Percentiles rank a stretch among this genome's conserved stretches.
Conservation (phyloP, 202 grass and related monocot species). For the Cymbopogon flexuosus region DNA sequence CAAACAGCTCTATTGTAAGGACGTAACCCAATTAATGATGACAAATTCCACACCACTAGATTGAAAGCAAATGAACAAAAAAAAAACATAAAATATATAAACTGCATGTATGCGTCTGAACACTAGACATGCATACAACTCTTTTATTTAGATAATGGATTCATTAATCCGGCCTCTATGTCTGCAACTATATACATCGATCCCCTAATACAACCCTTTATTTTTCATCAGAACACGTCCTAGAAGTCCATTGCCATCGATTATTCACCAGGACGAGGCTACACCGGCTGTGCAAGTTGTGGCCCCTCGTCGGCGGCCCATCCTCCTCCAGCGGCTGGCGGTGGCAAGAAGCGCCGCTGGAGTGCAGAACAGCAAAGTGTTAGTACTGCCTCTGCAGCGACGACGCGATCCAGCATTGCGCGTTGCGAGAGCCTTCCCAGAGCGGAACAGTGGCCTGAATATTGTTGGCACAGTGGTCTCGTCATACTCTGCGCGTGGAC, state of each 20-base stretch:
- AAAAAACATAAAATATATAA: too few species aligned
- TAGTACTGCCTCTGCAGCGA: slow-evolving; percentile 41
- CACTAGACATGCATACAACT: background rate
- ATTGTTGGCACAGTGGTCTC: slow-evolving; percentile 34
- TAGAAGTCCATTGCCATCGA: too few species aligned
- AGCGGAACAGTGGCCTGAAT: slow-evolving; percentile 41
- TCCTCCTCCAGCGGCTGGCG: too few species aligned
- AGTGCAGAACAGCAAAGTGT: slow-evolving; percentile 25
- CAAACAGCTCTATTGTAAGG: background rate
- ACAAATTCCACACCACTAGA: background rate
- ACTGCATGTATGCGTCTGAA: background rate
- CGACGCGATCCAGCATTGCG: slow-evolving; percentile 42
- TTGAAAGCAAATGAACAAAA: background rate
- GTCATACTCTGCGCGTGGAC: slow-evolving; percentile 35
- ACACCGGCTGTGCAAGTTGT: too few species aligned
- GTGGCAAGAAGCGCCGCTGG: background rate
- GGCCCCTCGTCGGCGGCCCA: too few species aligned
- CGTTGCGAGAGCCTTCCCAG: slow-evolving; percentile 41
- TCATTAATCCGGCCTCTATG: too few species aligned
- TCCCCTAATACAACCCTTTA: background rate
- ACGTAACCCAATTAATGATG: background rate
- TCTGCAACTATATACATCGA: too few species aligned
- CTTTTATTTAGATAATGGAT: too few species aligned
- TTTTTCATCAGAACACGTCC: too few species aligned
- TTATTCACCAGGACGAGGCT: too few species aligned